phyloP scores from a whole-genome alignment of 495 filamentous ascomycete genomes.

The Cairneyella variabilis region DNA sequence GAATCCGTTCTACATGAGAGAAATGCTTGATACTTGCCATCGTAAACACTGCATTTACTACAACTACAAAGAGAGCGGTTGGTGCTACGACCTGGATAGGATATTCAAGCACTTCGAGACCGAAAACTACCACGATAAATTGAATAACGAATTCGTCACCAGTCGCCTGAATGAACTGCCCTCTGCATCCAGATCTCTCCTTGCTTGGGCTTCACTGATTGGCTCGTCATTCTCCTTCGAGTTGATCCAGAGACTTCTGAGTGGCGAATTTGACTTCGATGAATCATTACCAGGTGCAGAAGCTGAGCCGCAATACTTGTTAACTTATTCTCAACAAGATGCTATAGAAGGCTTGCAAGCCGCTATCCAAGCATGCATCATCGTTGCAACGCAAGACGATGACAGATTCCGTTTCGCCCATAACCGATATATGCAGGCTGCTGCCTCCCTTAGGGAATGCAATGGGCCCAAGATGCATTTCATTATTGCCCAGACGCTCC shows the following conservation, averaged over 20 bases:
- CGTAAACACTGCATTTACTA: conserved; percentile 85
- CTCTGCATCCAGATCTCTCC: conserved; percentile 62
- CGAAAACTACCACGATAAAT: conserved; percentile 63
- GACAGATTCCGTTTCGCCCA: conserved; percentile 75
- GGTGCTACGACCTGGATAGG: conserved; percentile 80
- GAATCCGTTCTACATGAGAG: conserved; percentile 83
- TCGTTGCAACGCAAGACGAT: conserved; percentile 71
- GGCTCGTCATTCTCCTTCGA: conserved; percentile 77
- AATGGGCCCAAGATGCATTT: conserved; percentile 81
- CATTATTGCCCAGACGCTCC: conserved; percentile 71
- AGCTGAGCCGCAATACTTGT: background rate
- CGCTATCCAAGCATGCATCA: conserved; percentile 69
- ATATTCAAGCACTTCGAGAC: conserved; percentile 79
- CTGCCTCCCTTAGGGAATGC: conserved; percentile 64
- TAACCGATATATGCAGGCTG: conserved; percentile 77
- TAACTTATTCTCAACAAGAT: conserved; percentile 39
- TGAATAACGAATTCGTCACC: conserved; percentile 75
- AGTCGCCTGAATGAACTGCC: conserved; percentile 74
- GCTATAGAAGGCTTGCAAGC: conserved; percentile 73
- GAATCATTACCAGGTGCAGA: conserved; percentile 21
- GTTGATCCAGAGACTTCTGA: conserved; percentile 72
- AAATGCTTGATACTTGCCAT: conserved; percentile 86
- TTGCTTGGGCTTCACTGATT: conserved; percentile 82
- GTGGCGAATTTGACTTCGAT: conserved; percentile 56
- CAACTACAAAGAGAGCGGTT: conserved; percentile 71